Evolutionary conservation across 225 moss, liverwort and hornwort species (phyloP).

Genomic region (Marchantia polymorpha): DNA sequence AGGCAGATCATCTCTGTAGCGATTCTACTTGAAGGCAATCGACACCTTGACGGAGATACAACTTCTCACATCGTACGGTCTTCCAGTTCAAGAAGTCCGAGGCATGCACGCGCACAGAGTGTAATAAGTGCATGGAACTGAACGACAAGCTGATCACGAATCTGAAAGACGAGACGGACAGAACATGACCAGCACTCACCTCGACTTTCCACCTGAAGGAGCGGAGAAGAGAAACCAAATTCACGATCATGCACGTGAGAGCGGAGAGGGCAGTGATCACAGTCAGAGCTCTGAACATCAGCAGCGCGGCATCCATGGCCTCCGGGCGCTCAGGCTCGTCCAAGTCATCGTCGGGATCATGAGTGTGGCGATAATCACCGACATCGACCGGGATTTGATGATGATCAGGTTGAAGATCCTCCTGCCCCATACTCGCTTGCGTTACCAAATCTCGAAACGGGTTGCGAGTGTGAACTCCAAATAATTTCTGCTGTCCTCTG

Average conservation of each 20-base stretch:
- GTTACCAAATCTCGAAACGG: neutral
- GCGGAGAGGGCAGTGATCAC: constrained; percentile 55
- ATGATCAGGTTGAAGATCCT: neutral
- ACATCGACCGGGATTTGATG: neutral
- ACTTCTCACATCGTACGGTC: no score
- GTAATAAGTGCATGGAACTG: neutral
- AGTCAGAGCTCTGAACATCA: constrained; percentile 44
- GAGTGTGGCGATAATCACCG: constrained; percentile 11
- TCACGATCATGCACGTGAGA: constrained; percentile 63
- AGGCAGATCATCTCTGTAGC: no score
- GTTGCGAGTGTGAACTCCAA: neutral
- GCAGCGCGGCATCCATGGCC: constrained; percentile 32
- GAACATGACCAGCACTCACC: constrained; percentile 34
- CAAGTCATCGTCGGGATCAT: constrained; percentile 19
- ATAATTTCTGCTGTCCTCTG: neutral
- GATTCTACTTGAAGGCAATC: no score
- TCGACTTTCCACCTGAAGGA: constrained; percentile 71
- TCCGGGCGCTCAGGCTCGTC: constrained; percentile 16
- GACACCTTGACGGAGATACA: no score
- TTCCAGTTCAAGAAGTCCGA: neutral
- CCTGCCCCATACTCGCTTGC: constrained; percentile 7
- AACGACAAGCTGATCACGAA: neutral
- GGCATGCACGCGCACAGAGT: neutral
- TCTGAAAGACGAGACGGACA: neutral
- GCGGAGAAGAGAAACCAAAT: constrained; percentile 66